Evolutionary conservation across 768 basidiomycete genomes (phyloP).

Genomic region (Leucosporidium creatinivorum): DNA sequence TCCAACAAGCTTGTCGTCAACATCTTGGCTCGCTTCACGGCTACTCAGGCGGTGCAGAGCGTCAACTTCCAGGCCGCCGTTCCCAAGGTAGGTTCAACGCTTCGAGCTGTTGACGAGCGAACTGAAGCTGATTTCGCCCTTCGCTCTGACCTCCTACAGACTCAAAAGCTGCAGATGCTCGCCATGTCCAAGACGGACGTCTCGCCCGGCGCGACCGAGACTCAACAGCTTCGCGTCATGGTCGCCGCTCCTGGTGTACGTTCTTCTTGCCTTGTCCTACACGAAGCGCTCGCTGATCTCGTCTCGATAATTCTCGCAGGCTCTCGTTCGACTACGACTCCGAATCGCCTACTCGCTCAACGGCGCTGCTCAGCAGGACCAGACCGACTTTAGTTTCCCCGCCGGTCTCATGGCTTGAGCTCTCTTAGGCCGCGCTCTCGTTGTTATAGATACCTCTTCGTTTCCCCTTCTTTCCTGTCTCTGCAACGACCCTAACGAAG

Average conservation of each 20-base stretch:
- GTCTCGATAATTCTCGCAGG: constrained; percentile 46
- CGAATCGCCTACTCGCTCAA: constrained; percentile 69
- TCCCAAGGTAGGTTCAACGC: constrained; percentile 75
- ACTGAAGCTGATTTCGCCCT: too few species aligned
- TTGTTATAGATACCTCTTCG: too few species aligned
- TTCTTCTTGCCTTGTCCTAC: constrained; percentile 28
- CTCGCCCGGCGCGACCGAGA: constrained; percentile 69
- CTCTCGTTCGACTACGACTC: constrained; percentile 71
- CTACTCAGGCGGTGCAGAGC: constrained; percentile 50
- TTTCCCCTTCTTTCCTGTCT: too few species aligned
- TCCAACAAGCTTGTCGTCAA: constrained; percentile 81
- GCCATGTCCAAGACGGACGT: constrained; percentile 87
- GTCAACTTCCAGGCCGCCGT: constrained; percentile 96
- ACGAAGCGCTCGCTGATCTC: not conserved
- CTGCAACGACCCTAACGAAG: too few species aligned
- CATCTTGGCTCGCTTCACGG: constrained; percentile 80
- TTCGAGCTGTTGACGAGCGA: too few species aligned
- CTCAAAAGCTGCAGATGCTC: constrained; percentile 94
- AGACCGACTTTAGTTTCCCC: constrained; percentile 70
- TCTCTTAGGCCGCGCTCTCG: too few species aligned
- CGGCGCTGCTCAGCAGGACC: constrained; percentile 72
- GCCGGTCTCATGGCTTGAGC: constrained; percentile 25
- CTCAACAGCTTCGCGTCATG: constrained; percentile 88
- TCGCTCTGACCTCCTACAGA: constrained; percentile 52
- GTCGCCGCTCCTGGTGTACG: constrained; percentile 57